Evolutionary conservation across 2,329 filamentous ascomycete genomes (phyloP), one percentile per base, ranked within the genome.

Genomic region (Ilyonectria mors-panacis): DNA sequence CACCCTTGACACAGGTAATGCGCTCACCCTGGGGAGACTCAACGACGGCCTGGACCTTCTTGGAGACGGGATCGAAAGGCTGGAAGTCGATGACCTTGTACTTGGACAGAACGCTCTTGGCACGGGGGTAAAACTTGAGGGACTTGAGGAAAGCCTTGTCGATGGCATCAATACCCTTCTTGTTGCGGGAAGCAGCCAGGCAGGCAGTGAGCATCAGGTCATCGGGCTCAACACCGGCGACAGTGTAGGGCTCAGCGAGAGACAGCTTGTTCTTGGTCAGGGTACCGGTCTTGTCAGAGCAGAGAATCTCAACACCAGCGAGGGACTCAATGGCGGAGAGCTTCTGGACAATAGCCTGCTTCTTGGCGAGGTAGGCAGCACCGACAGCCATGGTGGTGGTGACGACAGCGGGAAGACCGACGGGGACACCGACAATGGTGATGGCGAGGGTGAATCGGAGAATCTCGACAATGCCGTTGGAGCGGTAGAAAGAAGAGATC

Each of bases 321-420:
- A 97, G 88, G 28, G 94, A 97, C 86, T 97, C 94, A 70, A 97
- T 97, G 72, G 94, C 94, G 37, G 92, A 94, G 59, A 97, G 90
- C 86, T 95, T 97, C 86, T 97, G 94, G 73, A 97, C 94, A 73
- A 97, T 97, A 61, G 94, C 94, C 85, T 95, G 91, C 88, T 95
- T 95, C 87, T 94, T 95, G 77, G 94, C 94, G 66, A 97, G 89
- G 82, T 96, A 96, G 70, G 94, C 93, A 72, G 94, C 94, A 85
- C 94, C 94, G 80, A 97, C 94, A 80, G 94, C 94, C 94, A 97
- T 96, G 79, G 94, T 97, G 75, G 94, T 97, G 76, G 94, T 97
- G 68, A 97, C 94, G 84, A 97, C 94, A 75, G 93, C 94, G 67
- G 94, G 94, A 72, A 97, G 93, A 91, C 94, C 94, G 83, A 97